A percentile compares a stretch with the other conserved stretches of the same genome.
Evolutionary conservation across 2,329 filamentous ascomycete species (phyloP).

Genomic region (Aspergillus pseudotamarii): DNA sequence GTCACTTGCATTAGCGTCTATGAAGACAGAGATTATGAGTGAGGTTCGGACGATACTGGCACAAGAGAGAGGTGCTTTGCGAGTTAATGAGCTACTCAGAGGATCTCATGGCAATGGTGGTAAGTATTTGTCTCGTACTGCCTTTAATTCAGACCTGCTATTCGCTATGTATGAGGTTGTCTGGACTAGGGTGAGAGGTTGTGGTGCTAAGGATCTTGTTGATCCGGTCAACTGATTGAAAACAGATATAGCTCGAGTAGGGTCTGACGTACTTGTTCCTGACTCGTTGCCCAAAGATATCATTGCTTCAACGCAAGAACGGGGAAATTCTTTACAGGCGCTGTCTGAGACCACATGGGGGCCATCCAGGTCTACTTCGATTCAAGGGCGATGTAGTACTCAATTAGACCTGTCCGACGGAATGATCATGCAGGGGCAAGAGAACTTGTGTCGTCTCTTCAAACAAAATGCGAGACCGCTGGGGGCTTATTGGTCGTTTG

Average conservation of each 20-base stretch:
- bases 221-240: background rate
- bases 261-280: slow-evolving; percentile 16
- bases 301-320: background rate
- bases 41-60: background rate
- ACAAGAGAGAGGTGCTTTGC: background rate
- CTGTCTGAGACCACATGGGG: slow-evolving; percentile 20
- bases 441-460: slow-evolving; percentile 4
- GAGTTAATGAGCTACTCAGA: background rate
- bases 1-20: background rate
- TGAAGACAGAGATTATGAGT: background rate
- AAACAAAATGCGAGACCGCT: slow-evolving; percentile 28
- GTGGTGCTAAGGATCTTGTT: background rate
- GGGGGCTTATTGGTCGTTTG: slow-evolving; percentile 29
- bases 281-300: slow-evolving; percentile 17
- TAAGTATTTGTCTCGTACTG: background rate
- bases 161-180: background rate
- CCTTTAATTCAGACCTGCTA: background rate
- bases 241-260: background rate
- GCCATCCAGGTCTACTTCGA: background rate
- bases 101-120: background rate
- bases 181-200: background rate
- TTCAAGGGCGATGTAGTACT: background rate
- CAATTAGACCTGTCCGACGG: background rate
- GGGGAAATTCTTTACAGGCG: background rate
- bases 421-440: background rate